A percentile compares a stretch with the other conserved stretches of the same genome.
Conservation (phyloP, 139 green algal species). For the Chlamydomonas schloesseri region DNA sequence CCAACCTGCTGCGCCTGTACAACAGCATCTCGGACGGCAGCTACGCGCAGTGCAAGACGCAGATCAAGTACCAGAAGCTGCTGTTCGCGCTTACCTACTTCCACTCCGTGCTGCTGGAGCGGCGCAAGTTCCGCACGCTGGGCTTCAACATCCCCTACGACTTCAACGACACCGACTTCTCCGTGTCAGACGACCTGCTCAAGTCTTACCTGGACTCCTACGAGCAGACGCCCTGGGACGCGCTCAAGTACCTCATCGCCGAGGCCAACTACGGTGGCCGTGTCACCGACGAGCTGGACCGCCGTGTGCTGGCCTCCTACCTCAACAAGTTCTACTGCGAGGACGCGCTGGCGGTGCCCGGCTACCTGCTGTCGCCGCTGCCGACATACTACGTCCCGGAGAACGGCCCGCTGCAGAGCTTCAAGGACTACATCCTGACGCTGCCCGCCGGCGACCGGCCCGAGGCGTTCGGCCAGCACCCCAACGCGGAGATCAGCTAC, state of each 20-base stretch:
- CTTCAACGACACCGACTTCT: constrained; percentile 95
- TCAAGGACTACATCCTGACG: constrained; percentile 76
- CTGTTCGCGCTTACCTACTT: constrained; percentile 91
- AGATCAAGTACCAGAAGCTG: constrained; percentile 88
- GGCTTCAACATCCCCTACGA: constrained; percentile 94
- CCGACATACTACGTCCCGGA: constrained; percentile 83
- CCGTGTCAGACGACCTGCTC: constrained; percentile 85
- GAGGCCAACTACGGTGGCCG: constrained; percentile 88
- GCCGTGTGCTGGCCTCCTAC: constrained; percentile 71
- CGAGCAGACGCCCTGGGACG: constrained; percentile 83
- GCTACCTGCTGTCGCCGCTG: constrained; percentile 81
- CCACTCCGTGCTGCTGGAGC: constrained; percentile 89
- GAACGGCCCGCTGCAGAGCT: constrained; percentile 67
- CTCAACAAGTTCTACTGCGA: constrained; percentile 87
- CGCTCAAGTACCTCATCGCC: constrained; percentile 88
- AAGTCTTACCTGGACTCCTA: constrained; percentile 90
- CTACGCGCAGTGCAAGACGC: constrained; percentile 74
- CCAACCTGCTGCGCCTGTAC: constrained; percentile 89
- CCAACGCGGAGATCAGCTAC: constrained; percentile 92
- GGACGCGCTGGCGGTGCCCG: constrained; percentile 75
- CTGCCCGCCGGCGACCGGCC: constrained; percentile 77
- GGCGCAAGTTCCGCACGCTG: constrained; percentile 89
- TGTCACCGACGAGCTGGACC: constrained; percentile 86
- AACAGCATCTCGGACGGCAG: constrained; percentile 78
- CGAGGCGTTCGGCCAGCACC: constrained; percentile 92